A percentile compares a stretch with the other conserved stretches of the same genome.
Conservation (phyloP, 768 basidiomycete species). For the Lactarius psammicola region DNA sequence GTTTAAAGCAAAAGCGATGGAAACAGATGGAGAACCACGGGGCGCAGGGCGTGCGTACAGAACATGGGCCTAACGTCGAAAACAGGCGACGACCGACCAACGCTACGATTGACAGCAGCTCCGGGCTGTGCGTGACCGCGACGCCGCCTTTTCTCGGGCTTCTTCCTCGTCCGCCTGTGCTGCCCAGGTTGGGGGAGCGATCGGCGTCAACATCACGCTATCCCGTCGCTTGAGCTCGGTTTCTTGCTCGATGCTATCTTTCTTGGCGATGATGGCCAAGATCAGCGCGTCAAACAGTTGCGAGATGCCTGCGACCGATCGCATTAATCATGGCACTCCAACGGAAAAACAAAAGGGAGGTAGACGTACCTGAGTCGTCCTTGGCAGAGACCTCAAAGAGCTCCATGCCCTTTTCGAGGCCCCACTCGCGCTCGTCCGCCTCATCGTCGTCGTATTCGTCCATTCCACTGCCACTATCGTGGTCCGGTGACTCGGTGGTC, state of each 20-base stretch:
- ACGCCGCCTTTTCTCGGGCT: constrained; percentile 52
- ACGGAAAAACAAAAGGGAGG: neutral
- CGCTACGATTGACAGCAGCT: constrained; percentile 60
- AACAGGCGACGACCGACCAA: constrained; percentile 14
- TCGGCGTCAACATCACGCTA: constrained; percentile 72
- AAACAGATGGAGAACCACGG: neutral
- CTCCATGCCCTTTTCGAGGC: constrained; percentile 78
- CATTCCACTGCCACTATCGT: constrained; percentile 42
- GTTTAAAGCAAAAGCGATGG: neutral
- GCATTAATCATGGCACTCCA: neutral
- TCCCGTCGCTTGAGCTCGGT: constrained; percentile 78
- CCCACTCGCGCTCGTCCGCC: constrained; percentile 64
- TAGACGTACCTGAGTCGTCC: constrained; percentile 69
- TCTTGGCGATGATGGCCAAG: constrained; percentile 70
- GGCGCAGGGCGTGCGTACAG: constrained; percentile 8
- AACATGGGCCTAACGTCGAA: constrained; percentile 15
- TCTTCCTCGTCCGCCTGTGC: constrained; percentile 81
- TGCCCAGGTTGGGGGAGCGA: constrained; percentile 68
- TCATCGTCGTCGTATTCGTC: constrained; percentile 52
- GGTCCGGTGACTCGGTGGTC: constrained; percentile 31
- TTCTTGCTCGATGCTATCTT: constrained; percentile 77
- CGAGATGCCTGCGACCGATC: constrained; percentile 59
- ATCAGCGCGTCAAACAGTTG: constrained; percentile 79
- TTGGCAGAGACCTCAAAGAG: constrained; percentile 91
- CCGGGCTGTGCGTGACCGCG: constrained; percentile 51